Evolutionary conservation across 768 basidiomycete genomes (phyloP), one percentile per base, ranked within the genome.

Genomic region (Leucogyrophana mollusca): DNA sequence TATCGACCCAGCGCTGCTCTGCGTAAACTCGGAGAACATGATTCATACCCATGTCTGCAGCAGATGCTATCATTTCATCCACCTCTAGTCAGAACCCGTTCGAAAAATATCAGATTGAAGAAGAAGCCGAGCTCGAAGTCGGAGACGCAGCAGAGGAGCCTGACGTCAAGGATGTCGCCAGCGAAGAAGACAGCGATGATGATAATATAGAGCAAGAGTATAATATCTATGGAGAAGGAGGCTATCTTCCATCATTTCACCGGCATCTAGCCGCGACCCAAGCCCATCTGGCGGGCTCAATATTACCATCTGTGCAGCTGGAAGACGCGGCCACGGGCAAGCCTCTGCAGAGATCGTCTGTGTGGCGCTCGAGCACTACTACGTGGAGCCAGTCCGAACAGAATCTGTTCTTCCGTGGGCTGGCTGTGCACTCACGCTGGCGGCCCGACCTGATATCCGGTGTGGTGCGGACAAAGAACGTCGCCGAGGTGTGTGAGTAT

Each of bases 401-500:
- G 50, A 72, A 80, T 21, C 52, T 58, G 0, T 89, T 93, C 66
- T 93, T 91, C 61, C 84, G 79, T 60, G 83, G 77, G 0, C 62
- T 93, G 17, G 65, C 75, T 21, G 61, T 82, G 2, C 69, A 87
- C 63, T 92, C 90, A 16, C 76, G 86, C 20, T 72, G 86, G 34
- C 69, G 88, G 17, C 86, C 89, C 1, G 91, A 93, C 62, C 74
- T 92, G 38, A 85, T 94, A 40, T 81, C 88, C 0, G 72, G 68
- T 4, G 76, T 76, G 40, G 68, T 92, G n/a, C 71, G 72, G 48
- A 82, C 84, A 17, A 90, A 86, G 66, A 78, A 72, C 11, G 70
- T 77, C 8, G 64, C 77, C 40, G 87, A 93, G 48, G 84, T 93
- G 16, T 80, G 78, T 49, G 64, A 74, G 21, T 92, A 90, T 56